Evolutionary conservation across 1,284 basidiomycete genomes (phyloP).

Genomic region (Leccinum colubrinum): DNA sequence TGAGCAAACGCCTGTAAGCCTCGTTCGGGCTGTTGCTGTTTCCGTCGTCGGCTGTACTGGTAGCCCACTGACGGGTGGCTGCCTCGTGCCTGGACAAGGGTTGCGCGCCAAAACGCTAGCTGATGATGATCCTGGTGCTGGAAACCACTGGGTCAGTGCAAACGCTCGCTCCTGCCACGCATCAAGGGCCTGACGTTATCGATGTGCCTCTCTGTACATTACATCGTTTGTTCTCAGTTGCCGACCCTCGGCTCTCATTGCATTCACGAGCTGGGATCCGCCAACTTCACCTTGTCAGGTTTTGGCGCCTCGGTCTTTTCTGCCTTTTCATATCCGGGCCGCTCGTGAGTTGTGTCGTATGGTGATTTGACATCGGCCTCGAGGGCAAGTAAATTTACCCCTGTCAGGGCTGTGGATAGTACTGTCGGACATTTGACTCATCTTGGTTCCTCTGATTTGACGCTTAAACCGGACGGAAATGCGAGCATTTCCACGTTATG

Average conservation of each 20-base stretch:
- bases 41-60: slow-evolving; percentile 4
- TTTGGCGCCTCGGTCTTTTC: not conserved
- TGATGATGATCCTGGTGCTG: slow-evolving; percentile 2
- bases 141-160: not conserved
- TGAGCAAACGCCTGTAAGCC: not conserved
- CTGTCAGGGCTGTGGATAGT: slow-evolving; percentile 12
- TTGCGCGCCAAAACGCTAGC: slow-evolving; percentile 2
- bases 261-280: slow-evolving; percentile 2
- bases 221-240: not conserved
- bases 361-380: slow-evolving; percentile 7
- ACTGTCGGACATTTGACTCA: slow-evolving; percentile 5
- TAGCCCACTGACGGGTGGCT: slow-evolving; percentile 1
- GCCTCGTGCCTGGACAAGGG: slow-evolving; percentile 19
- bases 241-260: not conserved
- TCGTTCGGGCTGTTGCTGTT: slow-evolving; percentile 1
- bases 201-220: slow-evolving; percentile 12
- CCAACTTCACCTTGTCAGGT: not conserved
- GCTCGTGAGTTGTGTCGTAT: slow-evolving; percentile 2
- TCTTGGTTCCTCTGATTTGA: not conserved
- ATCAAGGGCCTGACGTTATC: slow-evolving; percentile 7
- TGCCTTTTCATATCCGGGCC: slow-evolving; percentile 12
- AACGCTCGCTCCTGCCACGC: slow-evolving; percentile 5
- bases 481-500: not conserved
- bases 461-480: not conserved
- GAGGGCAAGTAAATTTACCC: slow-evolving; percentile 4